Conservation (phyloP, 345 rosid species). For the Passiflora organensis region DNA sequence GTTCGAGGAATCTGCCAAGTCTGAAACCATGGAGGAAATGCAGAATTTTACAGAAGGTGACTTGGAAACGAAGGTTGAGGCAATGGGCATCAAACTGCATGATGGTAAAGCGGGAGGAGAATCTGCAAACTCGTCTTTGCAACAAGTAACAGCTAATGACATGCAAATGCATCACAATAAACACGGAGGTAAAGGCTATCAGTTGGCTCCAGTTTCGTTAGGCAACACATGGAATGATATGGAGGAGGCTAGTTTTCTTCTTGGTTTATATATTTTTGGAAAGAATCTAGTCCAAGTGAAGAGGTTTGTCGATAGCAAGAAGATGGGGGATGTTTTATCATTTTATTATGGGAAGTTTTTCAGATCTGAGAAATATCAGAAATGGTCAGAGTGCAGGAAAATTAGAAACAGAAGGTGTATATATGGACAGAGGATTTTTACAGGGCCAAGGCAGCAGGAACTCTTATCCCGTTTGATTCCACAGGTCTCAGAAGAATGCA, state of each 20-base stretch:
- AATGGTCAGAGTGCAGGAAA: constrained; percentile 55
- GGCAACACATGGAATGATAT: constrained; percentile 36
- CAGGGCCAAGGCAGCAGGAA: constrained; percentile 51
- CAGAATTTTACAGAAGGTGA: constrained; percentile 4
- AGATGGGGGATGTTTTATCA: constrained; percentile 43
- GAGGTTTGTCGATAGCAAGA: constrained; percentile 41
- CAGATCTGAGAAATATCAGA: constrained; percentile 34
- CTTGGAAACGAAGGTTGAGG: constrained; percentile 16
- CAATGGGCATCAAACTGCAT: constrained; percentile 3
- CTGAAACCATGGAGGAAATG: constrained; percentile 11
- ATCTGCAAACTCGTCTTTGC: constrained; percentile 2
- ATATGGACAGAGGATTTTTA: constrained; percentile 49
- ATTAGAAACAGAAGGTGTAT: constrained; percentile 37
- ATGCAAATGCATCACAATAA: constrained; percentile 17
- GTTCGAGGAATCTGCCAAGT: constrained; percentile 6
- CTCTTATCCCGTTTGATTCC: constrained; percentile 45
- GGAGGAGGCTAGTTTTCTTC: constrained; percentile 41
- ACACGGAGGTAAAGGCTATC: constrained; percentile 10
- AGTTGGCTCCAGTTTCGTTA: constrained; percentile 41
- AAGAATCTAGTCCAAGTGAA: constrained; percentile 47
- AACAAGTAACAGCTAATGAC: constrained; percentile 6
- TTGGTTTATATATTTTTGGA: constrained; percentile 61
- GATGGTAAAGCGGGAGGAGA: constrained; percentile 8
- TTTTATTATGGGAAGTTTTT: constrained; percentile 57
- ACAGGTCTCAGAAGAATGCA: constrained; percentile 32